phyloP scores from a whole-genome alignment of 306 rosid species.

The Ziziphus jujuba region DNA sequence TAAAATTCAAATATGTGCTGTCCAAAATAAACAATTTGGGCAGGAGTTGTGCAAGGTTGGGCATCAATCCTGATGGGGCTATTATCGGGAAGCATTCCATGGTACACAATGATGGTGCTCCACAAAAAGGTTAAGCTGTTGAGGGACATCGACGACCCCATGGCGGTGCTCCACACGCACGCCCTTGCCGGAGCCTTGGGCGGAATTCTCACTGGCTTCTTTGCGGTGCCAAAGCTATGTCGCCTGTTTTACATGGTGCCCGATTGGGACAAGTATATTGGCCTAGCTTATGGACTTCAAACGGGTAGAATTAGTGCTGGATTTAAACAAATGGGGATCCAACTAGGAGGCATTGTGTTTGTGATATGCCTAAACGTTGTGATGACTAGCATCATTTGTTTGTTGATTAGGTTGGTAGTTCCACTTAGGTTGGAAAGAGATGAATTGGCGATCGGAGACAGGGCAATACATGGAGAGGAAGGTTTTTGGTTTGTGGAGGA shows the following conservation, averaged over 20 bases:
- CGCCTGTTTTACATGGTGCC: conserved; percentile 49
- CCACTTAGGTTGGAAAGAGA: conserved; percentile 37
- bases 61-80: conserved; percentile 57
- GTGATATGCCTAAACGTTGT: conserved; percentile 37
- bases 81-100: conserved; percentile 44
- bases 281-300: conserved; percentile 45
- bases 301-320: conserved; percentile 35
- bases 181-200: conserved; percentile 50
- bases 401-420: conserved; percentile 31
- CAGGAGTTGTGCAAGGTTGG: conserved; percentile 60
- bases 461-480: conserved; percentile 48
- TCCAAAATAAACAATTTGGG: neutral
- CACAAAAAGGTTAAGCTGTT: conserved; percentile 35
- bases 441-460: conserved; percentile 38
- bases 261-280: conserved; percentile 55
- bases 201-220: conserved; percentile 45
- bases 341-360: conserved; percentile 37
- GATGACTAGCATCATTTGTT: conserved; percentile 38
- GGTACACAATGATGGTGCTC: conserved; percentile 57
- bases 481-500: conserved; percentile 37
- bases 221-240: conserved; percentile 47
- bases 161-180: conserved; percentile 55
- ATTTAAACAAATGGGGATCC: conserved; percentile 42
- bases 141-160: conserved; percentile 39
- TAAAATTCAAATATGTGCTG: too few relatives aligned